Percentiles rank a stretch among this genome's conserved stretches.
Evolutionary conservation across 176 grass and related monocot genomes (phyloP).

Genomic region (Dactylis glomerata): DNA sequence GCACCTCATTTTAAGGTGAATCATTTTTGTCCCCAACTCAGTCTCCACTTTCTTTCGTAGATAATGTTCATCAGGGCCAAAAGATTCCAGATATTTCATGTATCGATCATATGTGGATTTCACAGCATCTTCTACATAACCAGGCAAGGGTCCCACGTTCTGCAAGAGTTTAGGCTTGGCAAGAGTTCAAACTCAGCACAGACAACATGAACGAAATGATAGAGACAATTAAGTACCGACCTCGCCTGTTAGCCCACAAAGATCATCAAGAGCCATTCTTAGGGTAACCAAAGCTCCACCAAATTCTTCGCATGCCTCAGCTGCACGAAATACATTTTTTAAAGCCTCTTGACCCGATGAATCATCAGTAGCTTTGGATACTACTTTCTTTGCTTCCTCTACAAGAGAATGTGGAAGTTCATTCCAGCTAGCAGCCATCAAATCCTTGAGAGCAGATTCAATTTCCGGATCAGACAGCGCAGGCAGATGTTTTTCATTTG

Average conservation of each 20-base stretch:
- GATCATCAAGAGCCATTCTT: slow-evolving; percentile 95
- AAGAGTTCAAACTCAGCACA: background rate
- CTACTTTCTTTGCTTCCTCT: slow-evolving; percentile 63
- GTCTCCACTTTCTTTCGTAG: slow-evolving; percentile 89
- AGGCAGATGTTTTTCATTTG: slow-evolving; percentile 61
- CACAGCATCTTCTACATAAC: slow-evolving; percentile 84
- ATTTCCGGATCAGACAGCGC: slow-evolving; percentile 62
- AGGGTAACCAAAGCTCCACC: slow-evolving; percentile 65
- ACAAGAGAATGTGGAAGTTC: slow-evolving; percentile 69
- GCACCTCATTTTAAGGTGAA: slow-evolving; percentile 98
- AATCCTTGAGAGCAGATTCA: slow-evolving; percentile 85
- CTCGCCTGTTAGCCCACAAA: slow-evolving; percentile 76
- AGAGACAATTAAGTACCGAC: slow-evolving; percentile 42
- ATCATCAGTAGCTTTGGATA: slow-evolving; percentile 69
- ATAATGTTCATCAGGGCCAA: slow-evolving; percentile 66
- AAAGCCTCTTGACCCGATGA: slow-evolving; percentile 61
- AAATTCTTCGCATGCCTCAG: slow-evolving; percentile 86
- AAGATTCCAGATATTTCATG: slow-evolving; percentile 79
- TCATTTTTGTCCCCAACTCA: slow-evolving; percentile 95
- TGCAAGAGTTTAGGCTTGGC: slow-evolving; percentile 30
- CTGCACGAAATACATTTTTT: slow-evolving; percentile 66
- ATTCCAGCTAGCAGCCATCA: slow-evolving; percentile 85
- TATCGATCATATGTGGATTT: slow-evolving; percentile 81
- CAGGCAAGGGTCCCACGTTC: slow-evolving; percentile 85
- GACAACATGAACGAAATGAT: background rate